Percentiles rank a stretch among this genome's conserved stretches.
Conservation (phyloP, 2,329 filamentous ascomycete genomes). For the Pochonia chlamydosporia region DNA sequence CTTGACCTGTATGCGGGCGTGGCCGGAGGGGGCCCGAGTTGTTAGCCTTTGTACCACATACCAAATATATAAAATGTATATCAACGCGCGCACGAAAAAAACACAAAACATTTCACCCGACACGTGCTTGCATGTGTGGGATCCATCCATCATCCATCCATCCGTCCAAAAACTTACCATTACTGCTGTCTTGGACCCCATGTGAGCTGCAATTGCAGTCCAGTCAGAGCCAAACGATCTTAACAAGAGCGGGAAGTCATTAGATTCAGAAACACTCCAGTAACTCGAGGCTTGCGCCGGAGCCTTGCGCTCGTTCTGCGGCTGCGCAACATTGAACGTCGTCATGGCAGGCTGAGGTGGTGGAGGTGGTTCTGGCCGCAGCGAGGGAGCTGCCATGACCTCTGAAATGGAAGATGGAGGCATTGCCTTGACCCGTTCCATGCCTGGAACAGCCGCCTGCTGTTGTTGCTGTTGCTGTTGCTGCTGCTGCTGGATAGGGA, state of each 20-base stretch:
- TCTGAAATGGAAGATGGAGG: slow-evolving; percentile 39
- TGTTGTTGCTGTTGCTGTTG: slow-evolving; percentile 4
- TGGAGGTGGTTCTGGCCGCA: slow-evolving; percentile 47
- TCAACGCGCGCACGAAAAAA: not conserved
- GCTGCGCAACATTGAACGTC: slow-evolving; percentile 44
- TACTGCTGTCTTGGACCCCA: slow-evolving; percentile 80
- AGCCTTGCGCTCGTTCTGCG: slow-evolving; percentile 43
- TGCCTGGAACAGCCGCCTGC: slow-evolving; percentile 18
- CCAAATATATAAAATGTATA: not conserved
- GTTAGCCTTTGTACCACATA: slow-evolving; percentile 8
- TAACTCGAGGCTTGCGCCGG: slow-evolving; percentile 68
- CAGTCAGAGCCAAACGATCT: slow-evolving; percentile 76
- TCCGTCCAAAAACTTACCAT: slow-evolving; percentile 68
- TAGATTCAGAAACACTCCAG: slow-evolving; percentile 79
- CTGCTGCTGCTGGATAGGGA: slow-evolving; percentile 18
- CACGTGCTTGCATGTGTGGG: no score
- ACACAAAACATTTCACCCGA: slow-evolving; percentile 3
- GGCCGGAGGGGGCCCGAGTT: not conserved
- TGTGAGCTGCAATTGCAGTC: slow-evolving; percentile 66
- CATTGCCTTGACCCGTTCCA: slow-evolving; percentile 30
- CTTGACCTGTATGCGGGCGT: slow-evolving; percentile 46
- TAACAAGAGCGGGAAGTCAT: slow-evolving; percentile 68
- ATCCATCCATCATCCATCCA: no score
- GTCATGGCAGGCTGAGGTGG: slow-evolving; percentile 41
- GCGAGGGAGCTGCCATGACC: slow-evolving; percentile 50